Evolutionary conservation across 192 early-diverging fungal genomes (phyloP).

Genomic region (Coemansia sp.): DNA sequence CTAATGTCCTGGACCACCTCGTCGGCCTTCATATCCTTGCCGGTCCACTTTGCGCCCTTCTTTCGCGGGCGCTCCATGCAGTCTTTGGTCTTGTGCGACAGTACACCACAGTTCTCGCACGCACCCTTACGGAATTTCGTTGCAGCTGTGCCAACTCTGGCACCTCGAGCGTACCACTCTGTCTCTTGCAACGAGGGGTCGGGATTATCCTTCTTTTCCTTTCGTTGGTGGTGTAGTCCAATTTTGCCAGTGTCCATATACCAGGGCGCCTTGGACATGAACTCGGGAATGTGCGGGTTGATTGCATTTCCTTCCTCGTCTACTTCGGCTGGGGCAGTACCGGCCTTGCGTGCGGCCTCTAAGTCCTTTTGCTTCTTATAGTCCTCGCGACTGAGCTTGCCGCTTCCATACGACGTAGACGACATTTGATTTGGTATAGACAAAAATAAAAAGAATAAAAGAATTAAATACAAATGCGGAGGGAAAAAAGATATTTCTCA

Average conservation of each 20-base stretch:
- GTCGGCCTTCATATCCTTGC: conserved; percentile 79
- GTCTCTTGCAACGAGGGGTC: conserved; percentile 10
- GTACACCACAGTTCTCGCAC: conserved; percentile 98
- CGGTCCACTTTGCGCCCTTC: conserved; percentile 87
- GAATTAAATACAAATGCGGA: neutral
- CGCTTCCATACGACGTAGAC: conserved; percentile 20
- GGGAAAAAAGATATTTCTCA: neutral
- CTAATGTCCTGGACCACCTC: conserved; percentile 78
- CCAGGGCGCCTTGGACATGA: conserved; percentile 96
- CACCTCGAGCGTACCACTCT: conserved; percentile 42
- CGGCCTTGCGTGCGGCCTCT: conserved; percentile 95
- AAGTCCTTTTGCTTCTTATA: conserved; percentile 93
- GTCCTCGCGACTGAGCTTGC: conserved; percentile 91
- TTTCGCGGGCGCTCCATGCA: conserved; percentile 93
- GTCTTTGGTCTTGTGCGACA: conserved; percentile 90
- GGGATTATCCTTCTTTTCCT: neutral
- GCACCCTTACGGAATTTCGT: conserved; percentile 95
- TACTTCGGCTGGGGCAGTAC: conserved; percentile 81
- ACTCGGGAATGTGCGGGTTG: conserved; percentile 98
- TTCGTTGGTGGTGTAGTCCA: conserved; percentile 88
- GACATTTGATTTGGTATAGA: conserved; percentile 15
- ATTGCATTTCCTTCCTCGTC: conserved; percentile 92
- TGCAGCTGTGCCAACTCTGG: conserved; percentile 68
- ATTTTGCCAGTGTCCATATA: conserved; percentile 80
- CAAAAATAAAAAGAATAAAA: neutral